These are phyloP conservation scores for Pseudocercospora fuligena DNA, from an alignment of 2,329 filamentous ascomycete species.

Conservation along the genomic window DNA sequence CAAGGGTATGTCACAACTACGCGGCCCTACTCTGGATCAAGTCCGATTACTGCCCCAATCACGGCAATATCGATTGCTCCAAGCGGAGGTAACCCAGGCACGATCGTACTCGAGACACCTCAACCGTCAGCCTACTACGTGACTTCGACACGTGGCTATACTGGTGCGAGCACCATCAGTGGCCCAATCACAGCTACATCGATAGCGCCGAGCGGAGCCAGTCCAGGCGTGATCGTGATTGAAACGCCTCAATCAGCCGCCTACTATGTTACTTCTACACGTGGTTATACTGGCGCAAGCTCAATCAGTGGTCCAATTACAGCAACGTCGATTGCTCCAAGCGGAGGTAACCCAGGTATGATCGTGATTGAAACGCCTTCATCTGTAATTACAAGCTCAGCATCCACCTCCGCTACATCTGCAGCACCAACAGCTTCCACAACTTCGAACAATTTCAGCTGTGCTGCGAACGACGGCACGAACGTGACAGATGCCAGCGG, in stretches of 20 bases:
- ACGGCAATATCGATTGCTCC: constrained; percentile 9
- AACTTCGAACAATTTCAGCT: constrained; percentile 10
- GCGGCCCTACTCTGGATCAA: constrained; percentile 16
- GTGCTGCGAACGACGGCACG: constrained; percentile 11
- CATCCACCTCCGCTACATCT: constrained; percentile 2
- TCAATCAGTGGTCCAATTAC: background rate
- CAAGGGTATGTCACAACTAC: constrained; percentile 11
- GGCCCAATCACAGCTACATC: constrained; percentile 9
- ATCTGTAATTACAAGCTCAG: background rate
- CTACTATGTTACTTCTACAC: constrained; percentile 5
- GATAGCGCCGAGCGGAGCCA: background rate
- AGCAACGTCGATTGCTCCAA: background rate
- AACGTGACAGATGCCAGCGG: constrained; percentile 15
- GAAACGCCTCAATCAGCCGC: background rate
- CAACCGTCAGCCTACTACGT: constrained; percentile 7
- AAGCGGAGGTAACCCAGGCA: background rate
- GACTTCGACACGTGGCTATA: too few relatives aligned
- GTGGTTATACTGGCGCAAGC: background rate
- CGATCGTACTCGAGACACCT: background rate
- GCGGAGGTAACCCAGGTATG: background rate
- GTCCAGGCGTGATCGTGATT: background rate
- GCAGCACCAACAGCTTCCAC: constrained; percentile 5
- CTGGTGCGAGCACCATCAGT: constrained; percentile 8
- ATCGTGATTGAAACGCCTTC: background rate
- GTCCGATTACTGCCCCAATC: constrained; percentile 2